Base-by-base conservation (phyloP, 2,329 filamentous ascomycete species). In the Colletotrichum simmondsii region DNA sequence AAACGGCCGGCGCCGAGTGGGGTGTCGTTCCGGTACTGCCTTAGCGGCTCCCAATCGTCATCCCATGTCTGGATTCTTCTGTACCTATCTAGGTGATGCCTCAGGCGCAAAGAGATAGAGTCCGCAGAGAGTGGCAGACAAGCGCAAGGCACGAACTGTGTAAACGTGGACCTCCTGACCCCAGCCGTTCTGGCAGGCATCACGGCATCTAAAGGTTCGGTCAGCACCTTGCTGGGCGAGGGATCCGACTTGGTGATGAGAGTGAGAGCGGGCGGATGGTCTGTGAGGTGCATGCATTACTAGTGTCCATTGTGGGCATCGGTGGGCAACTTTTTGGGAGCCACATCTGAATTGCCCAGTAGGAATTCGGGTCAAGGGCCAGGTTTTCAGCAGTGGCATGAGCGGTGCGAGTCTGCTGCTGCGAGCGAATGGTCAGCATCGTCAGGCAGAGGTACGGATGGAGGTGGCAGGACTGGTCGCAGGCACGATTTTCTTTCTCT, bases 251-350 rank as follows among this genome's bases (percentile, higher is more conserved):
- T 68, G 69, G 30, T 68, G 59, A 68, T 64, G 58, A 37, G 58
- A 37, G 57, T 28, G 49, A 53, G 28, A 65, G 53, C 54, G 66
- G 70, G 68, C 70, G 58, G 66, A 61, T 72, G 66, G 70, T 70
- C 70, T 72, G 70, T 72, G 70, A 72, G 70, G 65, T 72, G 70
- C 70, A 70, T 72, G 60, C 60, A 62, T 62, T 46, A 49, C 49
- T 72, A 65, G 70, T 70, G 70, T 57, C 42, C 54, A 53, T 56
- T 35, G 65, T 69, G 70, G 70, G 46, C 59, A 72, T 72, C 60
- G 53, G 54, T 65, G 70, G 65, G 56, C 58, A 63, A 28, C 52
- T 58, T 37, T 68, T 56, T 59, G 32, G 53, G 65, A 66, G 58
- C 67, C 46, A 37, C 24, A 62, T 70, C 56, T 35, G 24, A 65